Evolutionary conservation across 345 rosid species (phyloP), one percentile per base, ranked within the genome.

Genomic region (Barbarea vulgaris): DNA sequence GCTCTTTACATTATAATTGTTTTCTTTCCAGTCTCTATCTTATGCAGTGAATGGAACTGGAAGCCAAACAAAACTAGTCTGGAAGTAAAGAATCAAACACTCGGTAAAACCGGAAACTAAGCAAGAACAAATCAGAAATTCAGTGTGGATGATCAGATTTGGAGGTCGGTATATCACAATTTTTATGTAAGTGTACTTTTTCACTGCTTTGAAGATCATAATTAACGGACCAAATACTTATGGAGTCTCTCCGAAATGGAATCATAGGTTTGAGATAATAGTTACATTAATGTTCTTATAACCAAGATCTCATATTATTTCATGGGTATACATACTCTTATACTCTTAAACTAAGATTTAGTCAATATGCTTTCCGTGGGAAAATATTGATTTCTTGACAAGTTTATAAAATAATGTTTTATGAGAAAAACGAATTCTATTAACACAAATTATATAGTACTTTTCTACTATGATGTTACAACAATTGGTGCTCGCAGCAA

Each of bases 51-150:
- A 75, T 61, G 89, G 81, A 73, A 78, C 69, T 71, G 91, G 88
- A 75, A 74, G 83, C 66, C 97, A 91, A 81, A 85, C 96, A 28
- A 88, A 82, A 85, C 86, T 96, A 51, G 87, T 96, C 37, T 93
- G 98, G 96, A 84, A 80, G 31, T 82, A 87, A 15, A 80, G 80
- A 82, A 57, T 59, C 54, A 78, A 78, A 27, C 70, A 75, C 22
- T 67, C 48, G 53, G 3, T 57, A 39, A 21, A 75, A 77, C 36
- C 55, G 66, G 27, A 78, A 61, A 48, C 48, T 41, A 34, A 64
- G 47, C 64, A 46, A 54, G 3, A 60, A 30, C 44, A 19, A 24
- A 22, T 59, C 47, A 59, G 15, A 19, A 48, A 17, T 36, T 19
- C 27, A 54, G 4, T 27, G 37, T 54, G 13, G 47, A 5, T 34